Base-by-base conservation (phyloP, 2,329 filamentous ascomycete species). In the Erysiphe neolycopersici region DNA sequence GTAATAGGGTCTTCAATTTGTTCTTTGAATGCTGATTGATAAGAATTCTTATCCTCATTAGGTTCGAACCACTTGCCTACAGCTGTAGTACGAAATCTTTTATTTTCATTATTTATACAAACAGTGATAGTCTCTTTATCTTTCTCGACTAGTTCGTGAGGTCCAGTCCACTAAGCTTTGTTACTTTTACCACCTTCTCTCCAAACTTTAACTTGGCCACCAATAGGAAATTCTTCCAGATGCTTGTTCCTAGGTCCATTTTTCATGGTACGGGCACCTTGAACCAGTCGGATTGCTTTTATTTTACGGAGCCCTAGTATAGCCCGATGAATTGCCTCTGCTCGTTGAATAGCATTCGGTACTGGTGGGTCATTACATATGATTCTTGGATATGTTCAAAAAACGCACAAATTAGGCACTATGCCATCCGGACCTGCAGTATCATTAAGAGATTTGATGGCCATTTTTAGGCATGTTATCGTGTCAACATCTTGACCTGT, bases 281-380 rank as follows among this genome's bases (percentile, higher is more conserved):
- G 10, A 31, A 45, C n/a, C 29, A 44, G 11, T 16, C 41, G 17
- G 11, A 31, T 29, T 8, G 41, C 42, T 19, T 29, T 36, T 4
- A 42, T 14, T 10, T 44, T 47, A 13, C 39, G 9, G n/a, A 48
- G 26, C 31, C 47, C 45, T 2, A 13, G 35, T 37, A 45, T 45
- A 4, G 43, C 45, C 22, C 45, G 47, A 11, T 36, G 42, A 9
- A 45, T 19, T 13, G 45, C 35, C 4, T 26, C 19, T 38, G 46
- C 39, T 22, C 44, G 10, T 41, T 47, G 36, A 1, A 2, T 26
- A 29, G 36, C 18, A 12, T 22, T 38, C 17, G 38, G 31, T 17
- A 17, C n/a, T 14, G 32, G 38, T 31, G 29, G 5, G 16, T 39
- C 17, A 16, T 22, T 10, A 17, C 30, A 38, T 32, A 13, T 40